These are phyloP conservation scores for Alternaria ventricosa DNA, from an alignment of 2,329 filamentous ascomycete species.

Conservation along the genomic window DNA sequence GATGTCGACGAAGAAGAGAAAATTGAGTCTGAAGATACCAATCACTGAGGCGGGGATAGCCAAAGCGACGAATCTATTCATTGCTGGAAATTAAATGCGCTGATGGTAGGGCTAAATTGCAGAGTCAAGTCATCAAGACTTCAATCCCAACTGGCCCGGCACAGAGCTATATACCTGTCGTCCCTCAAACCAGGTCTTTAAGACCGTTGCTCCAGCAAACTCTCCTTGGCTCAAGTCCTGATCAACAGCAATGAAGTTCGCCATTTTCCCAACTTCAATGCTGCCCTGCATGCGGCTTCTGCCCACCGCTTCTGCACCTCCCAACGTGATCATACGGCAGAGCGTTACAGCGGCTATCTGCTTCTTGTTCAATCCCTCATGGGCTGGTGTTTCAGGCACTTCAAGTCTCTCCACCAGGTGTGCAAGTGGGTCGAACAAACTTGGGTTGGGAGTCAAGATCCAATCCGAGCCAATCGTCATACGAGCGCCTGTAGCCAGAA, in stretches of 20 bases:
- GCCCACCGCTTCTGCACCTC: slow-evolving; percentile 38
- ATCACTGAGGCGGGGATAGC: too few relatives aligned
- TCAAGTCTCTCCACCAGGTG: slow-evolving; percentile 12
- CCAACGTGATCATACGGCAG: slow-evolving; percentile 32
- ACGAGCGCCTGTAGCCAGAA: slow-evolving; percentile 30
- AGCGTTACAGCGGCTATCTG: slow-evolving; percentile 6
- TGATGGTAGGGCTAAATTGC: neutral
- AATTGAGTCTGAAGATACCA: neutral
- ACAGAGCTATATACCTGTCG: neutral
- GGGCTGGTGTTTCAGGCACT: too few relatives aligned
- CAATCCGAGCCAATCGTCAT: slow-evolving; percentile 43
- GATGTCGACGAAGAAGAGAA: neutral
- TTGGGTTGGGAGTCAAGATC: slow-evolving; percentile 22
- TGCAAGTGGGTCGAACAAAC: slow-evolving; percentile 18
- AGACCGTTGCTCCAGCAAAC: slow-evolving; percentile 34
- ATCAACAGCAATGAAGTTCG: slow-evolving; percentile 42
- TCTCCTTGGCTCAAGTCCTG: slow-evolving; percentile 36
- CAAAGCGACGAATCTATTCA: neutral
- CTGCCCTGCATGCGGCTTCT: slow-evolving; percentile 34
- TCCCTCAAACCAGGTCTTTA: slow-evolving; percentile 41
- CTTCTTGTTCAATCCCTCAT: neutral
- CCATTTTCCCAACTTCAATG: slow-evolving; percentile 42
- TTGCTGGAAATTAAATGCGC: neutral
- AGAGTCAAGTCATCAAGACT: neutral
- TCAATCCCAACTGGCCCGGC: neutral